Evolutionary conservation across 2,329 filamentous ascomycete species (phyloP).

Genomic region (Botrytis sinoallii): DNA sequence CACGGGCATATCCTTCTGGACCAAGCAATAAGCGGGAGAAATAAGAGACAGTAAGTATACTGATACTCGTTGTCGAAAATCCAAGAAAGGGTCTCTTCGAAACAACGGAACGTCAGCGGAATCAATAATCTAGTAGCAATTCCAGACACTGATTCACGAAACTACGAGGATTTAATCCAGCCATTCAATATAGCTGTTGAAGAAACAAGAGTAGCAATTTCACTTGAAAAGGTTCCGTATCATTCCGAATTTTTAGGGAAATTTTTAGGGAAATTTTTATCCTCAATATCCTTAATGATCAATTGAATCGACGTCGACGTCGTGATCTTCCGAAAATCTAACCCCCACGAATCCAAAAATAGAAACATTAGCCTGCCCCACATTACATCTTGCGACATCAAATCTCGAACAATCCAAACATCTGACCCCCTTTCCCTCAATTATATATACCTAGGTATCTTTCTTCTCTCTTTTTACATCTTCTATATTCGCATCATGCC

Average conservation of each 20-base stretch:
- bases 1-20: background rate
- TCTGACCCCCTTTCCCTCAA: background rate
- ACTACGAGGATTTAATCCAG: background rate
- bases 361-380: background rate
- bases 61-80: background rate
- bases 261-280: no score
- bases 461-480: background rate
- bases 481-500: constrained; percentile 5
- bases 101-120: background rate
- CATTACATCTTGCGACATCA: background rate
- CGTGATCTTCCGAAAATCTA: background rate
- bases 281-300: background rate
- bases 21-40: background rate
- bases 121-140: background rate
- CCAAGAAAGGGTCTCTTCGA: background rate
- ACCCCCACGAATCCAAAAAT: constrained; percentile 5
- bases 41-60: background rate
- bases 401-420: constrained; percentile 5
- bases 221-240: background rate
- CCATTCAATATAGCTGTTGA: background rate
- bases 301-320: background rate
- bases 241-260: no score
- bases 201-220: no score
- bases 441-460: background rate
- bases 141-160: background rate